Conservation (phyloP, 495 filamentous ascomycete species). For the Penicillium manginii region DNA sequence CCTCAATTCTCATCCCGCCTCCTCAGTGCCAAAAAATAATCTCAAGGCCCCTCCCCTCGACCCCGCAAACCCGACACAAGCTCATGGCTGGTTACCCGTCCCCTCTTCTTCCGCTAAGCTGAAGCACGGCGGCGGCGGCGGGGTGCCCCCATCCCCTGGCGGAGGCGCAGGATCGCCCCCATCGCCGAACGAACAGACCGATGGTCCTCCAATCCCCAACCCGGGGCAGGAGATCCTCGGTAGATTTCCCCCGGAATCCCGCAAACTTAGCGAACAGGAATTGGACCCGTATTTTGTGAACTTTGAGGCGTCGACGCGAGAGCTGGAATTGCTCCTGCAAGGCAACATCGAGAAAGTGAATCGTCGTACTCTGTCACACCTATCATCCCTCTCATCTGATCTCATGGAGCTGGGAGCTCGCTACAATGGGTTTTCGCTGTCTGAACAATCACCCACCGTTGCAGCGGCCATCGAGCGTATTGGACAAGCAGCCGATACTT, state of each 20-base stretch:
- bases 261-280: constrained; percentile 80
- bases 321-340: constrained; percentile 82
- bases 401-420: constrained; percentile 89
- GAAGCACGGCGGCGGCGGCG: constrained; percentile 48
- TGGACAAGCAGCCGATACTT: constrained; percentile 92
- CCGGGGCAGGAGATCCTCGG: constrained; percentile 69
- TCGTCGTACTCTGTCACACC: constrained; percentile 80
- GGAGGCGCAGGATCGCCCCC: constrained; percentile 50
- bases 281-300: constrained; percentile 93
- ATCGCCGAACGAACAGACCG: constrained; percentile 52
- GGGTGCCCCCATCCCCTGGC: constrained; percentile 34
- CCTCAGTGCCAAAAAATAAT: constrained; percentile 89
- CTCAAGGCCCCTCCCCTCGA: constrained; percentile 93
- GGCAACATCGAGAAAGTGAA: constrained; percentile 97
- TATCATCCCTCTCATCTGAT: constrained; percentile 81
- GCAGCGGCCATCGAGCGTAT: constrained; percentile 93
- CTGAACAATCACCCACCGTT: constrained; percentile 83
- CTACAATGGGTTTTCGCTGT: constrained; percentile 96
- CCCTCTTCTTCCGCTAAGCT: constrained; percentile 85
- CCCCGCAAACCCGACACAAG: constrained; percentile 86
- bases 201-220: constrained; percentile 45
- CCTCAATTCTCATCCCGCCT: constrained; percentile 82
- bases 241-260: constrained; percentile 80
- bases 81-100: constrained; percentile 84
- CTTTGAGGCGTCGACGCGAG: constrained; percentile 85